Base-by-base conservation (phyloP, 306 rosid genomes). In the Begonia peltatifolia region DNA sequence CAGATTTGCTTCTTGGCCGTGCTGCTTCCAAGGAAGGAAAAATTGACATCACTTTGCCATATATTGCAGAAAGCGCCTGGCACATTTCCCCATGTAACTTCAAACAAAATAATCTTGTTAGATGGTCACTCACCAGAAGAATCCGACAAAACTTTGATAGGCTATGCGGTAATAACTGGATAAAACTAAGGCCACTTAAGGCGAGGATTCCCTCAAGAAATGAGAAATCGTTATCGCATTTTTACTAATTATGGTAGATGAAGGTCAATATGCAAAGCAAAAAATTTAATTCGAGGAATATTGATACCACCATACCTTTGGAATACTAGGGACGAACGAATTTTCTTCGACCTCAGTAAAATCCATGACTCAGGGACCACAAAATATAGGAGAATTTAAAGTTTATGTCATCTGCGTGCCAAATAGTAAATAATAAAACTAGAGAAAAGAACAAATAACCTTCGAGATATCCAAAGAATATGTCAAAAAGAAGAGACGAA, bases 1-100 rank as follows among this genome's bases (percentile, higher is more conserved):
- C 99, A 1, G 95, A 74, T 67, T 80, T 90, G 74, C 99, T 90
- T 71, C 99, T 63, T 36, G 99, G 99, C 54, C 99, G 82, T 41
- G 95, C 88, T 14, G 92, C 99, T 82, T 90, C 99, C 76, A 90
- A 62, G 11, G 94, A 80, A 52, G 99, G 99, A 69, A 90, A 86
- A 53, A 90, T 59, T 14, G 86, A 73, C 75, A 83, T 63, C 56
- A 90, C 74, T 79, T 74, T 84, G 76, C 82, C 75, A 80, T 83
- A 83, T 58, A 76, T 73, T 55, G 75, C 56, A 67, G 99, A 76
- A 56, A 90, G 84, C 38, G 70, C 57, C 94, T 86, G 86, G 92
- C 87, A 90, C 95, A 86, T 76, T 56, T 81, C 82, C 75, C 88
- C 92, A 62, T 90, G 99, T 73, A 90, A 61, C 99, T 90, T 75